Evolutionary conservation across 805 yeast species (phyloP).

Genomic region (Starmerella bombi): DNA sequence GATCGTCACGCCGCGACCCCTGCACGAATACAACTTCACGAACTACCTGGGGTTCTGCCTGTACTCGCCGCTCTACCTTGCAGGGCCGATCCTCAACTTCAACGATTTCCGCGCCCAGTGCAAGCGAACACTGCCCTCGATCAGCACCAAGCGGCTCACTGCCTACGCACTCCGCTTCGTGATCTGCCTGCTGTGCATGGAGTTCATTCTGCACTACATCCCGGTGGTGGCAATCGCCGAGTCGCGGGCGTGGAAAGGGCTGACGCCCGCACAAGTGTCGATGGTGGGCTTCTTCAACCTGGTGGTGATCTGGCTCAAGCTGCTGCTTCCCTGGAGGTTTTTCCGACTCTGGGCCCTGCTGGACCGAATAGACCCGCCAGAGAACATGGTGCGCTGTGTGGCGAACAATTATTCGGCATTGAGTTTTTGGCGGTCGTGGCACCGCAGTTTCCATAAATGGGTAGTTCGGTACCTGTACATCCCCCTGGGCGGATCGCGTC

Average conservation of each 20-base stretch:
- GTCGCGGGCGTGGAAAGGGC: slow-evolving; percentile 77
- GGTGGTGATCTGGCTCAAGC: slow-evolving; percentile 82
- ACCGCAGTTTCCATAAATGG: slow-evolving; percentile 85
- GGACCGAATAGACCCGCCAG: slow-evolving; percentile 95
- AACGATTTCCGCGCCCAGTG: slow-evolving; percentile 75
- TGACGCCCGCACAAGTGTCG: slow-evolving; percentile 81
- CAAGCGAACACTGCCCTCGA: slow-evolving; percentile 42
- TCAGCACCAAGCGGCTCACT: slow-evolving; percentile 38
- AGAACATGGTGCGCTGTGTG: slow-evolving; percentile 93
- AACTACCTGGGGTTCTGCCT: slow-evolving; percentile 65
- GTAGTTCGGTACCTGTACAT: slow-evolving; percentile 75
- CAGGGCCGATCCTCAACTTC: slow-evolving; percentile 89
- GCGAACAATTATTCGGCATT: slow-evolving; percentile 84
- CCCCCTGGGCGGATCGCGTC: slow-evolving; percentile 74
- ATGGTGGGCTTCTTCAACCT: slow-evolving; percentile 89
- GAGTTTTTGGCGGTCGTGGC: slow-evolving; percentile 99
- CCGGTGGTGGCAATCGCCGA: slow-evolving; percentile 90
- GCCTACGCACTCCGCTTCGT: slow-evolving; percentile 55
- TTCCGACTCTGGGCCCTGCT: slow-evolving; percentile 84
- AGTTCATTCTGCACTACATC: slow-evolving; percentile 68
- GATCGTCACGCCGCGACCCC: slow-evolving; percentile 40
- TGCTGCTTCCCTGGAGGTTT: slow-evolving; percentile 90
- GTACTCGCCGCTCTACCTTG: slow-evolving; percentile 82
- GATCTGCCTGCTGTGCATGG: slow-evolving; percentile 77
- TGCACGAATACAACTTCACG: slow-evolving; percentile 44